Evolutionary conservation across 768 basidiomycete genomes (phyloP), one percentile per base, ranked within the genome.

Genomic region (Amanita pseudoporphyria): DNA sequence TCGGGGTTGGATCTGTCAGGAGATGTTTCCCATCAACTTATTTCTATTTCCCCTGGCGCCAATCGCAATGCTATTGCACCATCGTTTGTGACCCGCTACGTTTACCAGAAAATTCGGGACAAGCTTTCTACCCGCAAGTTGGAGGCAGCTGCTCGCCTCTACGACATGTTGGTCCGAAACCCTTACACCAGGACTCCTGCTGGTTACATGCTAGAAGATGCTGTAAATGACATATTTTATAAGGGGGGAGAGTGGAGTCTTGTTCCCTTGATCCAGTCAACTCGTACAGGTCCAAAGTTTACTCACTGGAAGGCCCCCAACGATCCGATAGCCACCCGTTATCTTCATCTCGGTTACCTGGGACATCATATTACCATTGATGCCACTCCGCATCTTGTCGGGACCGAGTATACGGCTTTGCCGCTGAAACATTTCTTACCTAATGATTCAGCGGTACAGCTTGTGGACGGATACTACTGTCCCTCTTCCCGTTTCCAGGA

Each of bases 141-240:
- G 53, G 37, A 53, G 31, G 53, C 47, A 28, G 48, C 49, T 9
- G 36, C 48, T 41, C 30, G 26, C 42, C 54, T 53, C 52, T 56
- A 56, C 21, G 33, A 53, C 18, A 47, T 54, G 5, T 56, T 54
- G 28, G 33, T 51, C 45, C 48, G 31, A 37, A 51, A 33, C 45
- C 46, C 45, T 6, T 33, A 43, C 41, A 46, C 55, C 21, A 56
- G 24, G 36, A 36, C 0, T 35, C 31, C 43, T 51, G 55, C 49
- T 54, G 53, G 55, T 32, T 51, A 38, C 45, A 47, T 56, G 40
- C 51, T 56, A 49, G 52, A 53, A 45, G 52, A 56, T 49, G 52
- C 47, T 51, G 44, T 54, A 48, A 47, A 54, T 42, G 44, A 56
- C 37, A 33, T 56, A 36, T 56, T 56, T 37, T 32, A 14, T 41